Conservation (phyloP, 768 basidiomycete species). For the Termitomyces bulborhizus region DNA sequence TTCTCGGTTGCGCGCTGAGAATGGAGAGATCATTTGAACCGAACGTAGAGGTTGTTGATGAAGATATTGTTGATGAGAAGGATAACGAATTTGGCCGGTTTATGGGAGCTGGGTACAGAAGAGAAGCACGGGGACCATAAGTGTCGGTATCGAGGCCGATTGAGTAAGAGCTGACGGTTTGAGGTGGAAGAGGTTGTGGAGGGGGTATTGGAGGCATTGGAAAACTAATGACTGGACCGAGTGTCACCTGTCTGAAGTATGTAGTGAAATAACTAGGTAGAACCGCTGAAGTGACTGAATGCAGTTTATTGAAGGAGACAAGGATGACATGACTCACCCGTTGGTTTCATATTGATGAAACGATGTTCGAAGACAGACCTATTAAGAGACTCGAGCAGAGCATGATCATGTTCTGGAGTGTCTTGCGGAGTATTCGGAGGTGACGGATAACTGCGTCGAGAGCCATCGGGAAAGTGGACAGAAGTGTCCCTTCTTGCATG, state of each 20-base stretch:
- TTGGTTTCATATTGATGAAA: constrained; percentile 67
- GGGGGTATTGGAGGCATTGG: constrained; percentile 69
- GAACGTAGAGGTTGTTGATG: constrained; percentile 28
- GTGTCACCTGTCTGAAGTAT: constrained; percentile 59
- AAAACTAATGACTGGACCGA: constrained; percentile 56
- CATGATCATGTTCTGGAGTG: constrained; percentile 55
- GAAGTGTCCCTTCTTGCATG: constrained; percentile 42
- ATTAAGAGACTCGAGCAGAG: constrained; percentile 60
- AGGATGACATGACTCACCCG: constrained; percentile 34
- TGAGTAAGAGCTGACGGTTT: constrained; percentile 32
- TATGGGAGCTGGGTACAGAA: constrained; percentile 28
- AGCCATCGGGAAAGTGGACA: constrained; percentile 44
- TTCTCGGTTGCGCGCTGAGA: constrained; percentile 19
- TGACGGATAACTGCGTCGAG: constrained; percentile 30
- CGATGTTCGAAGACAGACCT: constrained; percentile 62
- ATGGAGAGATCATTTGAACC: constrained; percentile 20
- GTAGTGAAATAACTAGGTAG: constrained; percentile 66
- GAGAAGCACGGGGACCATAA: constrained; percentile 27
- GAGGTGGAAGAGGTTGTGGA: constrained; percentile 47
- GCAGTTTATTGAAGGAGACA: neutral
- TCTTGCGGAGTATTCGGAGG: constrained; percentile 25
- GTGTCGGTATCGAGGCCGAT: constrained; percentile 29
- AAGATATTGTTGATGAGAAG: constrained; percentile 43
- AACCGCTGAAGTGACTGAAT: constrained; percentile 36
- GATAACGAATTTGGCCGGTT: constrained; percentile 42